Evolutionary conservation across 257 asterid species (phyloP).

Genomic region (Striga asiatica): DNA sequence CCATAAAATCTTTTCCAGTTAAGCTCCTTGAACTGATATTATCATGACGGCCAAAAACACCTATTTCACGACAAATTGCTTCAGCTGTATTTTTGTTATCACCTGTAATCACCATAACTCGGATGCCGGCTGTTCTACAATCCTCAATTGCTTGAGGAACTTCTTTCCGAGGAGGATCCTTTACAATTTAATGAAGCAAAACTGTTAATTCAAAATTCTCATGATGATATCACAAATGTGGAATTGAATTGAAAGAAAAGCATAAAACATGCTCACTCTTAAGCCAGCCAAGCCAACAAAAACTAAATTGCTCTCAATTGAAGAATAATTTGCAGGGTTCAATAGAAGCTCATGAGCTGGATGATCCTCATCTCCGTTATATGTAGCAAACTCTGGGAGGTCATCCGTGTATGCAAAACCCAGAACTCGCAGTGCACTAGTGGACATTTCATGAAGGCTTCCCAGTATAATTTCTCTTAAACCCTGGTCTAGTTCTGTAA

Average conservation of each 20-base stretch:
- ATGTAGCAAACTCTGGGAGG: conserved; percentile 56
- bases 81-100: conserved; percentile 95
- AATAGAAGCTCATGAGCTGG: conserved; percentile 82
- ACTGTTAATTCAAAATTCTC: neutral
- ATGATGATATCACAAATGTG: neutral
- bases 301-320: conserved; percentile 70
- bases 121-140: conserved; percentile 95
- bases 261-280: conserved; percentile 51
- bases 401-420: conserved; percentile 89
- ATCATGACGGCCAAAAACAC: conserved; percentile 78
- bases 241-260: neutral
- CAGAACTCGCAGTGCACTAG: conserved; percentile 75
- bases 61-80: conserved; percentile 92
- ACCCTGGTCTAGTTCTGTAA: conserved; percentile 48
- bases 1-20: conserved; percentile 85
- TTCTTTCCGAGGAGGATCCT: conserved; percentile 99
- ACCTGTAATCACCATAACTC: conserved; percentile 96
- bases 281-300: conserved; percentile 92
- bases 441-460: conserved; percentile 74
- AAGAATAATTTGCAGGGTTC: conserved; percentile 72
- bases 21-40: conserved; percentile 62
- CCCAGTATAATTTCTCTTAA: conserved; percentile 34
- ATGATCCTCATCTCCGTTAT: conserved; percentile 91
- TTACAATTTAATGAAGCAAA: conserved; percentile 1
- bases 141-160: conserved; percentile 90